Percentiles rank a stretch among this genome's conserved stretches.
Evolutionary conservation across 164 flowering plant species (phyloP).

Genomic region (Chimonanthus salicifolius): DNA sequence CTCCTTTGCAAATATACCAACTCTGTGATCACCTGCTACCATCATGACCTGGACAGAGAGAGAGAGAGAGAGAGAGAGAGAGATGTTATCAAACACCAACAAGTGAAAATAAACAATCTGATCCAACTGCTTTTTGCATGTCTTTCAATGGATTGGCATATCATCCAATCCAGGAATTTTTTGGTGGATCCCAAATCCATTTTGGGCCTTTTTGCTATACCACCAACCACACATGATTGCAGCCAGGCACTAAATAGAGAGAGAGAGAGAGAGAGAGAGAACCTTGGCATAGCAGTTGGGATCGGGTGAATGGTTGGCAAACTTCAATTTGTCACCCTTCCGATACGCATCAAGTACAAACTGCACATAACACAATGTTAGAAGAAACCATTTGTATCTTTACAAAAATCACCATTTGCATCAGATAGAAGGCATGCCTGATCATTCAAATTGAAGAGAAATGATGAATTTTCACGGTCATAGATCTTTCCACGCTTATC

Average conservation of each 20-base stretch:
- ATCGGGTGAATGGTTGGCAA: constrained; percentile 97
- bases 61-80: background rate
- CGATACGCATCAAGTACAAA: constrained; percentile 97
- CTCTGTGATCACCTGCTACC: constrained; percentile 99
- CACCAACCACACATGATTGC: no score
- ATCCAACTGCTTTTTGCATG: background rate
- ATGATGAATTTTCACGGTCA: constrained; percentile 95
- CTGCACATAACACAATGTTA: constrained; percentile 30
- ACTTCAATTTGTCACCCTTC: constrained; percentile 94
- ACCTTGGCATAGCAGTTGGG: constrained; percentile 99
- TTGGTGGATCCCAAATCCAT: no score
- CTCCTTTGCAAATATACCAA: constrained; percentile 97
- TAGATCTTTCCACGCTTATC: constrained; percentile 99
- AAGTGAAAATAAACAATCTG: background rate
- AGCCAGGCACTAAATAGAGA: background rate
- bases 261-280: constrained; percentile 10
- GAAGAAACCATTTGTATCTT: background rate
- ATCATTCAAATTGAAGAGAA: constrained; percentile 94
- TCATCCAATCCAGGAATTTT: background rate
- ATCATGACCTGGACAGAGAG: constrained; percentile 65
- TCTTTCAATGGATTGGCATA: no score
- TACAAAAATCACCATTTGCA: background rate
- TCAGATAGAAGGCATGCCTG: constrained; percentile 46
- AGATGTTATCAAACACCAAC: background rate
- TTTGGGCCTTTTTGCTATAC: no score